These are phyloP conservation scores for Solanum ossicruentum DNA, from an alignment of 257 asterid species.

Conservation along the genomic window DNA sequence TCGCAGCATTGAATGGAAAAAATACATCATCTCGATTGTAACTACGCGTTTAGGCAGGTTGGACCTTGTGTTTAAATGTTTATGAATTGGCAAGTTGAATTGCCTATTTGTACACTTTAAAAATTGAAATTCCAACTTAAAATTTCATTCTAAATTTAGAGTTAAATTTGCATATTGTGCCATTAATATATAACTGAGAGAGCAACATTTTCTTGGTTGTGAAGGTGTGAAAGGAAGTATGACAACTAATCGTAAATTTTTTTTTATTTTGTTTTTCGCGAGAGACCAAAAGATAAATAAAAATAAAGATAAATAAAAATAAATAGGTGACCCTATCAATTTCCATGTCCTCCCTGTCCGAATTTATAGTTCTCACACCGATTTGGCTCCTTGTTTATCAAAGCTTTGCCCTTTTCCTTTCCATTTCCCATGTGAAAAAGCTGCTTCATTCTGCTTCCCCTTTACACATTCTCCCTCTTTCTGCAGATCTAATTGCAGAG, in stretches of 20 bases:
- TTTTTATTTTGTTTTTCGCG: background rate
- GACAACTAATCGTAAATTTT: background rate
- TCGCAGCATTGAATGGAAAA: no score
- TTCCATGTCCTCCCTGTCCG: background rate
- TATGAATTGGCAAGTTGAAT: rapidly evolving
- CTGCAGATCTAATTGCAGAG: background rate
- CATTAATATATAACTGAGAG: background rate
- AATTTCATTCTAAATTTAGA: rapidly evolving
- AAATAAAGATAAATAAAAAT: background rate
- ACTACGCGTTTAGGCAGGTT: no score
- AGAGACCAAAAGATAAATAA: background rate
- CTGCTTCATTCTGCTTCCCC: background rate
- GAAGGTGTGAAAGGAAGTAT: no score
- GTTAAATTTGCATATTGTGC: no score
- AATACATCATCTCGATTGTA: no score
- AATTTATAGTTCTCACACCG: background rate
- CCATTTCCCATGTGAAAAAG: background rate
- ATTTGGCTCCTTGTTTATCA: background rate
- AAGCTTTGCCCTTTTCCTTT: background rate
- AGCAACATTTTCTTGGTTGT: no score
- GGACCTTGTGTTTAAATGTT: no score
- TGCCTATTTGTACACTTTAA: no score
- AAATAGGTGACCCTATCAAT: background rate
- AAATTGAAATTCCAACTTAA: no score
- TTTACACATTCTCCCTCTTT: background rate